A percentile compares a stretch with the other conserved stretches of the same genome.
Evolutionary conservation across 805 yeast genomes (phyloP).

Genomic region (Teunomyces kruisii): DNA sequence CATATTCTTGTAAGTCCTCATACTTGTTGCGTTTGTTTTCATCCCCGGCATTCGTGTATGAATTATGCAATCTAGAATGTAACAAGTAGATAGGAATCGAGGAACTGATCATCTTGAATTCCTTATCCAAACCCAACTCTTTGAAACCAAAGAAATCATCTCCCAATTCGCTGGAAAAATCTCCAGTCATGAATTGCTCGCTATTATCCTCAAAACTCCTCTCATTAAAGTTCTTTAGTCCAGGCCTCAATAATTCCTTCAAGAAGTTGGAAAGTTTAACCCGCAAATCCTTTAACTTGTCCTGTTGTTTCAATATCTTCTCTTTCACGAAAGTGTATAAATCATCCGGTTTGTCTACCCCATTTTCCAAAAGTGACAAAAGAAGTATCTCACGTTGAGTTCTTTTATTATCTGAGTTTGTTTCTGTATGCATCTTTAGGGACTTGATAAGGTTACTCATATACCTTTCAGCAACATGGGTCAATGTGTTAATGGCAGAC

Average conservation of each 20-base stretch:
- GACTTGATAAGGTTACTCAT: conserved; percentile 72
- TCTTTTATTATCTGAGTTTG: conserved; percentile 48
- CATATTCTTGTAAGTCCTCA: conserved; percentile 62
- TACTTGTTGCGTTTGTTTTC: conserved; percentile 54
- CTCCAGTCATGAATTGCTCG: conserved; percentile 93
- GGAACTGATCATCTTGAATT: conserved; percentile 78
- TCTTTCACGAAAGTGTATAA: conserved; percentile 74
- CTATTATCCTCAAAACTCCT: conserved; percentile 83
- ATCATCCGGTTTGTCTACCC: conserved; percentile 76
- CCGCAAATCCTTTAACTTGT: conserved; percentile 68
- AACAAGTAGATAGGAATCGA: conserved; percentile 88
- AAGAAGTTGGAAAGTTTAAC: conserved; percentile 66
- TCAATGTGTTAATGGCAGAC: conserved; percentile 70
- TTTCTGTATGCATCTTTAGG: conserved; percentile 69
- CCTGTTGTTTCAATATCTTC: conserved; percentile 65
- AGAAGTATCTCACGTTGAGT: conserved; percentile 48
- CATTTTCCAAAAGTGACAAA: conserved; percentile 77
- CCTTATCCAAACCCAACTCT: conserved; percentile 91
- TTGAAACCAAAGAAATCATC: conserved; percentile 98
- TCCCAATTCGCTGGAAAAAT: conserved; percentile 88
- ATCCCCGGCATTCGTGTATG: conserved; percentile 44
- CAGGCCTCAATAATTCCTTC: conserved; percentile 81
- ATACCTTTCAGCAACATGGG: conserved; percentile 82
- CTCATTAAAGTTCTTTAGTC: conserved; percentile 70
- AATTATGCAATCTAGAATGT: conserved; percentile 69